A percentile compares a stretch with the other conserved stretches of the same genome.
phyloP scores from a whole-genome alignment of 2,329 filamentous ascomycete genomes.

The Alternaria burnsii region DNA sequence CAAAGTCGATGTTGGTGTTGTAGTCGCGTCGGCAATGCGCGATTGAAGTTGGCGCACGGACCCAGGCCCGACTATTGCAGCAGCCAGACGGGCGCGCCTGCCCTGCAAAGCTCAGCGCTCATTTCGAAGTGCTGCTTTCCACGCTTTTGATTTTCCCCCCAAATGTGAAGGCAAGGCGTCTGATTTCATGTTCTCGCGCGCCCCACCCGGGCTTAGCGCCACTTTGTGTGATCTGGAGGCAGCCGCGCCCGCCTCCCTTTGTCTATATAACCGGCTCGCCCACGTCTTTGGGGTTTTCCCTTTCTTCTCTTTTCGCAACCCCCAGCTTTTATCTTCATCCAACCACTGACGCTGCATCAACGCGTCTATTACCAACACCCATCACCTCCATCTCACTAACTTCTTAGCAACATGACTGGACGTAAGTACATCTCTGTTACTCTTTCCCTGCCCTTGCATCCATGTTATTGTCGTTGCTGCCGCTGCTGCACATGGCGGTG shows the following conservation, averaged over 20 bases:
- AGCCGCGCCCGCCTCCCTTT: conserved; percentile 28
- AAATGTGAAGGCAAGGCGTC: conserved; percentile 23
- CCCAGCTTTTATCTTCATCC: conserved; percentile 21
- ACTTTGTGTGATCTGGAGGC: conserved; percentile 37
- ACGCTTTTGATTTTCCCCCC: conserved; percentile 29
- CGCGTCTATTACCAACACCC: conserved; percentile 14
- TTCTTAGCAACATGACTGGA: conserved; percentile 54
- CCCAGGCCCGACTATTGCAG: conserved; percentile 3
- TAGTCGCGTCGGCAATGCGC: conserved; percentile 9
- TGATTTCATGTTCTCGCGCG: conserved; percentile 27
- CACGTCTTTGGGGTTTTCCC: conserved; percentile 13
- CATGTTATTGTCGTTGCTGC: conserved; percentile 20
- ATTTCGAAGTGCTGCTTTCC: conserved; percentile 30
- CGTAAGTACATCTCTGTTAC: conserved; percentile 48
- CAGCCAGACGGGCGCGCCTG: conserved; percentile 6
- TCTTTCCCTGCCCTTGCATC: conserved; percentile 26
- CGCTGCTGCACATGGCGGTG: conserved; percentile 22
- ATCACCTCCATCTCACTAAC: conserved; percentile 38
- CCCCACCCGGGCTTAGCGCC: conserved; percentile 37
- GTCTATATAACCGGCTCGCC: conserved; percentile 34
- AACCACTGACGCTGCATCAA: conserved; percentile 13
- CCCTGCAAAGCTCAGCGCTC: conserved; percentile 12
- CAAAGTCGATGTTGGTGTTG: conserved; percentile 6
- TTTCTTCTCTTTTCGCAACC: conserved; percentile 27
- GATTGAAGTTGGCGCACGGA: conserved; percentile 21